phyloP scores from a whole-genome alignment of 2,329 filamentous ascomycete species.

The Grosmannia huntii region DNA sequence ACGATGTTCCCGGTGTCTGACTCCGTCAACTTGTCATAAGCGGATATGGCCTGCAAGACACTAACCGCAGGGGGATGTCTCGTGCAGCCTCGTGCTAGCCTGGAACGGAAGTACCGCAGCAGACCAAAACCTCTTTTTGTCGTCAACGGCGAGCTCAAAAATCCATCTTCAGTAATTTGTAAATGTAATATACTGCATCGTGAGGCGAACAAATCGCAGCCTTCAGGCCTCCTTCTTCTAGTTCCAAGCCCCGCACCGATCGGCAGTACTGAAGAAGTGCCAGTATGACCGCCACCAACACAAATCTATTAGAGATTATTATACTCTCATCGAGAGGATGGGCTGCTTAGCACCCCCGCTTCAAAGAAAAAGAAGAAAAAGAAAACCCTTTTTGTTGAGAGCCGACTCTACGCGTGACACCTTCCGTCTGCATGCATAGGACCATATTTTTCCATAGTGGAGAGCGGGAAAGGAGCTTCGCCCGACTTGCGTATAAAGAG shows the following conservation, averaged over 20 bases:
- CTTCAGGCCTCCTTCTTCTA: not conserved
- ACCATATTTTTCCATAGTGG: too few relatives aligned
- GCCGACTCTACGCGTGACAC: not conserved
- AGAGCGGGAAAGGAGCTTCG: too few relatives aligned
- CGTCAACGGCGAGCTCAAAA: too few relatives aligned
- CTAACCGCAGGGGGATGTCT: not conserved
- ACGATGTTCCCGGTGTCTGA: too few relatives aligned
- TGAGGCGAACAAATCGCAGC: not conserved
- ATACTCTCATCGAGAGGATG: not conserved
- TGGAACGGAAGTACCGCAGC: not conserved
- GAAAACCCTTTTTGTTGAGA: not conserved
- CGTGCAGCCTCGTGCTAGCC: not conserved
- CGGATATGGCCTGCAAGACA: not conserved
- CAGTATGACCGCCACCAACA: not conserved
- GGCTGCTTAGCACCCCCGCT: not conserved
- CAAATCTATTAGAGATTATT: not conserved
- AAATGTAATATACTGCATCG: too few relatives aligned
- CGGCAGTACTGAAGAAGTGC: not conserved
- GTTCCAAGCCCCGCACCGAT: not conserved
- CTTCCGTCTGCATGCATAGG: not conserved
- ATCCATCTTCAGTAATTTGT: too few relatives aligned
- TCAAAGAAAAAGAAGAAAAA: not conserved
- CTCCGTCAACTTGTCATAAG: not conserved
- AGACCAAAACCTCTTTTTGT: too few relatives aligned
- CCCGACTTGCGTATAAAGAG: not conserved